Evolutionary conservation across 768 basidiomycete genomes (phyloP).

Genomic region (Leccinum obscurum): DNA sequence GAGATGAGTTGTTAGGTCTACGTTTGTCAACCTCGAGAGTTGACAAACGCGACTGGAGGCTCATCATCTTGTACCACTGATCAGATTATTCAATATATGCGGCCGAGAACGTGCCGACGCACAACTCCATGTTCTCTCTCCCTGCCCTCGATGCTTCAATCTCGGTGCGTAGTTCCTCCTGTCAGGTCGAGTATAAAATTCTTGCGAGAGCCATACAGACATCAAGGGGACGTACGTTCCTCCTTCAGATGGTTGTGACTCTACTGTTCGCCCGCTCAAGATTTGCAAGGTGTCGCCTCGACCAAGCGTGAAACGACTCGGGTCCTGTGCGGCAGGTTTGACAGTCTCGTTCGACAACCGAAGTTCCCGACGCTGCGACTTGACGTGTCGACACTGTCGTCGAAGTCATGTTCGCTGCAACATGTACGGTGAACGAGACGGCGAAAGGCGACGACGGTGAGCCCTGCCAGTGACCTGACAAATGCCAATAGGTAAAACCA

Average conservation of each 20-base stretch:
- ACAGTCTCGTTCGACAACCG: constrained; percentile 83
- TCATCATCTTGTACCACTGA: constrained; percentile 14
- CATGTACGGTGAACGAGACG: neutral
- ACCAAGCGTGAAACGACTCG: constrained; percentile 74
- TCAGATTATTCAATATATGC: neutral
- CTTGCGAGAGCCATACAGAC: neutral
- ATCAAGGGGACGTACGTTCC: constrained; percentile 62
- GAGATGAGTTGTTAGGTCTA: constrained; percentile 16
- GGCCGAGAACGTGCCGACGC: constrained; percentile 19
- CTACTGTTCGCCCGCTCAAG: constrained; percentile 84
- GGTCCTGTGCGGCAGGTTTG: constrained; percentile 80
- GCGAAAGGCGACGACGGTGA: neutral
- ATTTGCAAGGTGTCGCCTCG: constrained; percentile 80
- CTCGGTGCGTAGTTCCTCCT: constrained; percentile 97
- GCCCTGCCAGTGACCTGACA: neutral
- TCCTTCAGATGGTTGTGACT: constrained; percentile 86
- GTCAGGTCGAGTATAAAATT: neutral
- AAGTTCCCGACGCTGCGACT: constrained; percentile 86
- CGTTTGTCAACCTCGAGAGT: constrained; percentile 64
- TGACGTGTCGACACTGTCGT: constrained; percentile 73
- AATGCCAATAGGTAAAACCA: neutral
- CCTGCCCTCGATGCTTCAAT: constrained; percentile 86
- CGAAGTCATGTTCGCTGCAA: constrained; percentile 81
- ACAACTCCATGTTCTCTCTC: constrained; percentile 70
- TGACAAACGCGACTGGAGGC: constrained; percentile 70